Percentiles rank a stretch among this genome's conserved stretches.
phyloP scores from a whole-genome alignment of 2,329 filamentous ascomycete genomes.

The Furcasterigmium furcatum region DNA sequence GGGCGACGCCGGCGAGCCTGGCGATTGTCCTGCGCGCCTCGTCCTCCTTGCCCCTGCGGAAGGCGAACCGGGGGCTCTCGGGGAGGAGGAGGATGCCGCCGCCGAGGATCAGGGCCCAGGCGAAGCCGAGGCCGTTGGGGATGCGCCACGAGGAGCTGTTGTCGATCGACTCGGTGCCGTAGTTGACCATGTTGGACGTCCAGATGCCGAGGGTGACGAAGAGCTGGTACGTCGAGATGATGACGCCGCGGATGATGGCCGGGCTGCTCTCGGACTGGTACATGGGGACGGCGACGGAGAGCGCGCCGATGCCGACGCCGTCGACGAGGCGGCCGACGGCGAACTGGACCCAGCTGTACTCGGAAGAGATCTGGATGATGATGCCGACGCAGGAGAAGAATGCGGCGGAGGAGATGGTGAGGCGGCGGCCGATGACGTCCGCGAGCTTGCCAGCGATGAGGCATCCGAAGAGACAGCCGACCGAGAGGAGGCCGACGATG shows the following conservation, averaged over 20 bases:
- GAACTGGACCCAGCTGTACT: slow-evolving; percentile 58
- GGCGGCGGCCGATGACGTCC: slow-evolving; percentile 57
- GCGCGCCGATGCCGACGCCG: slow-evolving; percentile 61
- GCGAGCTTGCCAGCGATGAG: slow-evolving; percentile 57
- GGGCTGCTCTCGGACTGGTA: slow-evolving; percentile 67
- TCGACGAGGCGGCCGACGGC: slow-evolving; percentile 62
- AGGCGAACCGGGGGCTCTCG: slow-evolving; percentile 51
- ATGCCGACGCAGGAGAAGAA: slow-evolving; percentile 63
- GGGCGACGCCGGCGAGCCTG: slow-evolving; percentile 36
- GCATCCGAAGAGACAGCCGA: slow-evolving; percentile 57
- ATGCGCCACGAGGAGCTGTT: slow-evolving; percentile 59
- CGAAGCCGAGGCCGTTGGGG: slow-evolving; percentile 53
- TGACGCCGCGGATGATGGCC: slow-evolving; percentile 58
- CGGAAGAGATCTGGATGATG: slow-evolving; percentile 58
- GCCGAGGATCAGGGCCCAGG: slow-evolving; percentile 51
- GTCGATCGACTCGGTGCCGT: slow-evolving; percentile 46
- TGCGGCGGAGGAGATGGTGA: slow-evolving; percentile 59
- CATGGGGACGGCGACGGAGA: slow-evolving; percentile 64
- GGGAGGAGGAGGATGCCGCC: slow-evolving; percentile 49
- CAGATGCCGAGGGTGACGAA: slow-evolving; percentile 68
- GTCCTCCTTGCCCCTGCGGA: slow-evolving; percentile 39
- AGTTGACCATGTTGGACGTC: slow-evolving; percentile 57
- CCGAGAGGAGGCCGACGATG: slow-evolving; percentile 59
- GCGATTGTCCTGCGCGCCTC: slow-evolving; percentile 48
- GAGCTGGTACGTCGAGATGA: slow-evolving; percentile 65